Base-by-base conservation (phyloP, 2,329 filamentous ascomycete species). In the Nigrospora sphaerica region DNA sequence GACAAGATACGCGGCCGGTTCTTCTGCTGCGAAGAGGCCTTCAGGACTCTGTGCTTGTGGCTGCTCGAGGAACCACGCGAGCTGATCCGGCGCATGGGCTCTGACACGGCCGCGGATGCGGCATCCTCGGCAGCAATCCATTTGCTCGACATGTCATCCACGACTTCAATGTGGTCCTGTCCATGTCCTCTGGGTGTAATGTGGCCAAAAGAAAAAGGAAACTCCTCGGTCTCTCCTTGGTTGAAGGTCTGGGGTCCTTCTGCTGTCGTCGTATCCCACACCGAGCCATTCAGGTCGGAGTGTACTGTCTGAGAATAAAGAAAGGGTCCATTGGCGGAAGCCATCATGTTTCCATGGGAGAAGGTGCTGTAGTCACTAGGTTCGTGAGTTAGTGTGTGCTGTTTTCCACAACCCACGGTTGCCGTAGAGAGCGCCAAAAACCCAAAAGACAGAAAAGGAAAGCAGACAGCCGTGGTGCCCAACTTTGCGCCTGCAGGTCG, bases 241-340 rank as follows among this genome's bases (percentile, higher is more conserved):
- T 10, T 28, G 63, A 78, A 77, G 74, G 75, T 77, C 73, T 80
- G 77, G 76, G 74, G 58, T 60, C 75, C 75, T 74, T 81, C 77
- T 70, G 67, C 77, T 70, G 67, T 67, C 70, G 74, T 66, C 61
- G 72, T 61, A 57, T 73, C 76, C 77, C 77, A 81, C 60, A 74
- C 68, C 62, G 74, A 70, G 68, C 74, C 70, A 57, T 64, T 64
- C 50, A 77, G 71, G 71, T 78, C 76, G 61, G 73, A 68, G 70
- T 75, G 74, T 75, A 74, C 77, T 74, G 75, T 75, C 62, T 78
- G 75, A 73, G 73, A 72, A 66, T 74, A 78, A 67, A 75, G 70
- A 73, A 78, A 77, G 63, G 77, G 71, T 63, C 72, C 72, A 54
- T 66, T 66, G 56, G 72, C 60, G 64, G 61, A 68, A 58, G 73